Evolutionary conservation across 768 basidiomycete genomes (phyloP).

Genomic region (Russula sp.): DNA sequence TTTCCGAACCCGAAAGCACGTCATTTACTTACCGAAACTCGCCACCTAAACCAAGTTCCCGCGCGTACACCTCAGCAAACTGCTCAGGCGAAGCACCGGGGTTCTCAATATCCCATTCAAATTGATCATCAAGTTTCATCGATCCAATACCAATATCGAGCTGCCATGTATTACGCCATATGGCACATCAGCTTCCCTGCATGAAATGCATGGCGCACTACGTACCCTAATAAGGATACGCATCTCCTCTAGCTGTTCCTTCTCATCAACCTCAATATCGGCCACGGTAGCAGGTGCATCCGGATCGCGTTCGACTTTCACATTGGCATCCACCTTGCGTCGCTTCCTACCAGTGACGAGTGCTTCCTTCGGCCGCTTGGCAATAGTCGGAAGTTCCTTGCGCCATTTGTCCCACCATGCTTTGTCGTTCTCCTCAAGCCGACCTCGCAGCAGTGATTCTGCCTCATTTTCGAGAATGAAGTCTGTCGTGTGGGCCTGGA

Average conservation of each 20-base stretch:
- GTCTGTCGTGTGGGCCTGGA: constrained; percentile 54
- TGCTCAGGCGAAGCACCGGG: constrained; percentile 77
- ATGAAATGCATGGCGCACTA: constrained; percentile 5
- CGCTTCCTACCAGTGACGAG: constrained; percentile 17
- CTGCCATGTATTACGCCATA: constrained; percentile 40
- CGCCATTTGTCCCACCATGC: constrained; percentile 73
- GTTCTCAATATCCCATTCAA: constrained; percentile 95
- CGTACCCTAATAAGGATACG: constrained; percentile 86
- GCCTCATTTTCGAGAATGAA: constrained; percentile 37
- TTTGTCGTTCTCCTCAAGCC: constrained; percentile 41
- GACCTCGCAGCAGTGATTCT: constrained; percentile 34
- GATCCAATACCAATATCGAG: constrained; percentile 92
- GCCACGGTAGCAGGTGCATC: constrained; percentile 41
- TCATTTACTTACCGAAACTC: constrained; percentile 74
- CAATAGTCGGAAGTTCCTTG: constrained; percentile 40
- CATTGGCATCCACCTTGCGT: constrained; percentile 22
- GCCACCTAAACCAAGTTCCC: constrained; percentile 81
- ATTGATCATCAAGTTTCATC: constrained; percentile 91
- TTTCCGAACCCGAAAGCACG: not conserved
- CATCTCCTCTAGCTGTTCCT: constrained; percentile 72
- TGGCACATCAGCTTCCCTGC: not conserved
- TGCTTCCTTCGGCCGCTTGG: constrained; percentile 21
- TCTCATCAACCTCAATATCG: constrained; percentile 60
- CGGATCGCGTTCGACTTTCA: constrained; percentile 16
- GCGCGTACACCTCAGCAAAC: constrained; percentile 81